Evolutionary conservation across 768 basidiomycete genomes (phyloP).

Genomic region (Trametes cinnabarina): DNA sequence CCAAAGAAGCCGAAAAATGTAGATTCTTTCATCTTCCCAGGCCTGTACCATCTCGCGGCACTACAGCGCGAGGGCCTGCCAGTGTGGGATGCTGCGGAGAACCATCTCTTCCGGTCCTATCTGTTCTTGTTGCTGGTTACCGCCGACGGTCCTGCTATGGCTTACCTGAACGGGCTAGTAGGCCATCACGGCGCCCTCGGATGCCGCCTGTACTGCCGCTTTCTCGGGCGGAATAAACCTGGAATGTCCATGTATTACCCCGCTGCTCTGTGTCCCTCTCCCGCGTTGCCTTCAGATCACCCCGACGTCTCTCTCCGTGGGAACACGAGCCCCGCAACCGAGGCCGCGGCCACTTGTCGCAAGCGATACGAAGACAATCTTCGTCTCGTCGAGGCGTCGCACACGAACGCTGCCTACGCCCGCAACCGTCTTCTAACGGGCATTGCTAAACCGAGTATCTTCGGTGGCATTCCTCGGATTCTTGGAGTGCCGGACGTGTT

Average conservation of each 20-base stretch:
- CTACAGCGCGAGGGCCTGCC: constrained; percentile 22
- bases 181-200: constrained; percentile 35
- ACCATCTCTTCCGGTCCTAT: background rate
- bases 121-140: constrained; percentile 21
- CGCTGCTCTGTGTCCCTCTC: constrained; percentile 28
- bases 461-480: constrained; percentile 26
- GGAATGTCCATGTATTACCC: constrained; percentile 34
- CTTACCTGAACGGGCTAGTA: constrained; percentile 33
- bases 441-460: constrained; percentile 37
- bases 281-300: constrained; percentile 25
- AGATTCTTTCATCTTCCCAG: constrained; percentile 33
- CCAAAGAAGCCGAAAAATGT: constrained; percentile 32
- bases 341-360: background rate
- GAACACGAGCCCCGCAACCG: background rate
- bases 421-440: constrained; percentile 30
- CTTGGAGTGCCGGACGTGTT: constrained; percentile 20
- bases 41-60: constrained; percentile 26
- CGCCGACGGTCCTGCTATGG: constrained; percentile 16
- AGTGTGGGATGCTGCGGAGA: constrained; percentile 27
- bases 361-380: constrained; percentile 23
- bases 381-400: constrained; percentile 15
- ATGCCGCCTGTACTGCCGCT: constrained; percentile 35
- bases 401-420: constrained; percentile 29
- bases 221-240: constrained; percentile 31
- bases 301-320: constrained; percentile 26